Base-by-base conservation (phyloP, 1,284 basidiomycete genomes). In the Trametes pubescens region DNA sequence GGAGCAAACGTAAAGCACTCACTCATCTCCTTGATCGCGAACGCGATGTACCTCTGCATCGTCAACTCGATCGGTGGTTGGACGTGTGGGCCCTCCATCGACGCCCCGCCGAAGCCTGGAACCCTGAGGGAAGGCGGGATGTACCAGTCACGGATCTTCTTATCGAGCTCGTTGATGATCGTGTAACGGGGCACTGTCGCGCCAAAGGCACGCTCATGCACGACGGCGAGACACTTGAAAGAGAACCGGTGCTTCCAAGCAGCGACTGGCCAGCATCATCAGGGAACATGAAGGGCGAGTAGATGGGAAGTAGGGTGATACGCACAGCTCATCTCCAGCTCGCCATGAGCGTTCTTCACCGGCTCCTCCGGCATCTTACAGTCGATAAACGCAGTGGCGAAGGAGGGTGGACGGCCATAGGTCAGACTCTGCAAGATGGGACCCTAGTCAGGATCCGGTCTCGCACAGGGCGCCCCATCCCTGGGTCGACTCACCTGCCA, bases 361-460 rank as follows among this genome's bases (percentile, higher is more conserved):
- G 80, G 76, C 13, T 85, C 82, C 65, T 84, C 78, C 4, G 88
- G 84, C 67, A 87, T 77, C 67, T 84, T 83, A 64, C 80, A 82
- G 72, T 91, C 88, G 68, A 90, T 82, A 71, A 89, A 88, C 5
- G 82, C 76, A 57, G 82, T 78, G 5, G 84, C 82, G 61, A 89
- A 83, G 16, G 87, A 89, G 4, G 87, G 89, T 13, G 86, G 89
- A 24, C 88, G 82, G 57, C 87, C 89, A 75, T 86, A 91, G n/a
- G 87, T 90, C 66, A 90, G 76, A 71, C 86, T 89, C 89, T 89
- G 71, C 67, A 5, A 55, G 49, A 64, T 37, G 62, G 38, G 43
- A 72, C 59, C 60, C 61, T 7, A 6, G 61, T 32, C 49, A 57
- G 22, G 38, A 38, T 13, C 52, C 24, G 49, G 48, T 21, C 48